Percentiles rank a stretch among this genome's conserved stretches.
phyloP scores from a whole-genome alignment of 441 rosid genomes.

The Raphanus hybrid region DNA sequence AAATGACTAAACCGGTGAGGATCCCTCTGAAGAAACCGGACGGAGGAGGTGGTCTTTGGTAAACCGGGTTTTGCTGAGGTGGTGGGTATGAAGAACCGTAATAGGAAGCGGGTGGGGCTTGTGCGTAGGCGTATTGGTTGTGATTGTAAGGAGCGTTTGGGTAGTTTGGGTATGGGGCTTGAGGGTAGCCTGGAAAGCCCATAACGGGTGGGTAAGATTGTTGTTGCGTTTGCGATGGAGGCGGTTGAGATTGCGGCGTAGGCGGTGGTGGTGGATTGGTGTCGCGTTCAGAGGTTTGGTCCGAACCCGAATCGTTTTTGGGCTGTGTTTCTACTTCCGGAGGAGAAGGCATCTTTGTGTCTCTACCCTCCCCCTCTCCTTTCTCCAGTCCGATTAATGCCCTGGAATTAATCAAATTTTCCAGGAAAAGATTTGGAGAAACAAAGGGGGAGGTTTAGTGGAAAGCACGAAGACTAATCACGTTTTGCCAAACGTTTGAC shows the following conservation, averaged over 20 bases:
- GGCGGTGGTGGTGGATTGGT: constrained; percentile 13
- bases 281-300: neutral
- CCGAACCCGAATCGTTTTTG: neutral
- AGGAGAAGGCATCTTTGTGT: constrained; percentile 1
- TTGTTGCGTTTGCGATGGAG: constrained; percentile 27
- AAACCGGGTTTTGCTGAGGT: constrained; percentile 29
- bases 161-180: constrained; percentile 36
- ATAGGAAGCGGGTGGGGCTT: constrained; percentile 50
- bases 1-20: constrained; percentile 34
- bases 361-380: neutral
- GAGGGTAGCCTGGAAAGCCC: constrained; percentile 40
- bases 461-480: neutral
- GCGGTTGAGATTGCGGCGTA: constrained; percentile 21
- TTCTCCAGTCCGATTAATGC: neutral
- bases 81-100: constrained; percentile 41
- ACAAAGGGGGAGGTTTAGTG: neutral
- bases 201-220: constrained; percentile 39
- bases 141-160: constrained; percentile 38
- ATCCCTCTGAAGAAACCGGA: constrained; percentile 46
- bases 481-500: neutral
- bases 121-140: constrained; percentile 43
- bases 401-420: neutral
- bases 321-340: neutral
- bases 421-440: neutral
- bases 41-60: constrained; percentile 38